These are phyloP conservation scores for Helianthus tuberosus DNA, from an alignment of 129 eudicot genomes.

Conservation along the genomic window DNA sequence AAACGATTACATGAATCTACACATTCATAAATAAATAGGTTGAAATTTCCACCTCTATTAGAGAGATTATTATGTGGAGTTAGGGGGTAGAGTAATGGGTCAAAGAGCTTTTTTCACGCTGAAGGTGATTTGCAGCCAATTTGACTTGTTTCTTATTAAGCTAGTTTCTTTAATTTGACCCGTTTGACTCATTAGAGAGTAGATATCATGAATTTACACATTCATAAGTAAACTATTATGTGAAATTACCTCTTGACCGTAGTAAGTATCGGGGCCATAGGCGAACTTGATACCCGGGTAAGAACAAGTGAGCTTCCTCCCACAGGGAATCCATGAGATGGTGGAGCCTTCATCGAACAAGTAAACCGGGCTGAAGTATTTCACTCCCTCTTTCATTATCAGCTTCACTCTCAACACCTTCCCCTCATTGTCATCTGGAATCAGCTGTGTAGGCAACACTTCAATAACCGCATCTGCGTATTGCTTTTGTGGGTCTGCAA, in stretches of 20 bases:
- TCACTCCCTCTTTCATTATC: conserved; percentile 96
- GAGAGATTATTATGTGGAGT: neutral
- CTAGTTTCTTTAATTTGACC: no score
- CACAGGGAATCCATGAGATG: conserved; percentile 95
- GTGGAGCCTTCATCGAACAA: conserved; percentile 97
- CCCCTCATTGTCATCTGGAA: conserved; percentile 90
- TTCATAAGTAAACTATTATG: conserved; percentile 33
- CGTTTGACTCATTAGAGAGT: no score
- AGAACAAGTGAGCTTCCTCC: conserved; percentile 94
- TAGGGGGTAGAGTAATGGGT: no score
- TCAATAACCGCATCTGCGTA: conserved; percentile 97
- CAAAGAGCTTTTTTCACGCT: no score
- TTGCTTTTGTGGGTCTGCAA: conserved; percentile 94
- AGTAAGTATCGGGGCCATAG: conserved; percentile 91
- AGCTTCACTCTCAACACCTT: conserved; percentile 88
- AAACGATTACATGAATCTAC: neutral
- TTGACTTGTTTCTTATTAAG: no score
- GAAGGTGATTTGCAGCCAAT: no score
- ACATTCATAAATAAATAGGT: neutral
- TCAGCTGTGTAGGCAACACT: conserved; percentile 91
- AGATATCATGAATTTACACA: neutral
- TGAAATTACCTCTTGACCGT: conserved; percentile 52
- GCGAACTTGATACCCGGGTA: conserved; percentile 97
- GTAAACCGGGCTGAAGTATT: conserved; percentile 87
- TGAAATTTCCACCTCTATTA: neutral